A percentile compares a stretch with the other conserved stretches of the same genome.
These are phyloP conservation scores for Ophiostoma tasmaniense DNA, from an alignment of 2,329 filamentous ascomycete species.

Conservation along the genomic window DNA sequence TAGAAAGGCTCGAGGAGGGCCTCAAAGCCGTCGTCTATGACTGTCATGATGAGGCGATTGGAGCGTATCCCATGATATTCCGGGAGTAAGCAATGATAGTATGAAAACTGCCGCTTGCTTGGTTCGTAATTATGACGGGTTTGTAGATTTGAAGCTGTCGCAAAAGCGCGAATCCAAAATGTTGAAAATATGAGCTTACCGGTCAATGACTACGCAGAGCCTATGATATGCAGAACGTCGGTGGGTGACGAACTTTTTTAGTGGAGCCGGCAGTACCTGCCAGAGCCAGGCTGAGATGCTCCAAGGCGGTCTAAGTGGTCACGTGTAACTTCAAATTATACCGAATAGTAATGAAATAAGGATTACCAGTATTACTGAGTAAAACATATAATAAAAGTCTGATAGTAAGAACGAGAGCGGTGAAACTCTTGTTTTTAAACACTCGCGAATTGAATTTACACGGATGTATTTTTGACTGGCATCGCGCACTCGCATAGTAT, in stretches of 20 bases:
- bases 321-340: background rate
- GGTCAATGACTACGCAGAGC: background rate
- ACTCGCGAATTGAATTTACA: no score
- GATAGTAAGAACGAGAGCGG: no score
- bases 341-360: background rate
- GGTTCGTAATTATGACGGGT: background rate
- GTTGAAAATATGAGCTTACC: slow-evolving; percentile 5
- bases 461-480: background rate
- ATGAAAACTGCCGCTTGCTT: background rate
- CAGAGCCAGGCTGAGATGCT: background rate
- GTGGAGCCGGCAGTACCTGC: background rate
- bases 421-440: no score
- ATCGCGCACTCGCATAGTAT: background rate
- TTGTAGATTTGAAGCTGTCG: background rate
- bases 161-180: background rate
- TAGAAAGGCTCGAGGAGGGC: slow-evolving; percentile 59
- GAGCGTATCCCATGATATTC: slow-evolving; percentile 13
- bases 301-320: background rate
- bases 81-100: background rate
- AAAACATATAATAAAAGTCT: background rate
- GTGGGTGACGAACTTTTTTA: slow-evolving; percentile 7
- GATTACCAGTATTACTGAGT: background rate
- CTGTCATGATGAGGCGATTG: slow-evolving; percentile 34
- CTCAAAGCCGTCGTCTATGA: slow-evolving; percentile 56
- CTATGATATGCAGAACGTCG: background rate